Evolutionary conservation across 2,329 filamentous ascomycete genomes (phyloP), one percentile per base, ranked within the genome.

Genomic region (Triangularia verruculosa): DNA sequence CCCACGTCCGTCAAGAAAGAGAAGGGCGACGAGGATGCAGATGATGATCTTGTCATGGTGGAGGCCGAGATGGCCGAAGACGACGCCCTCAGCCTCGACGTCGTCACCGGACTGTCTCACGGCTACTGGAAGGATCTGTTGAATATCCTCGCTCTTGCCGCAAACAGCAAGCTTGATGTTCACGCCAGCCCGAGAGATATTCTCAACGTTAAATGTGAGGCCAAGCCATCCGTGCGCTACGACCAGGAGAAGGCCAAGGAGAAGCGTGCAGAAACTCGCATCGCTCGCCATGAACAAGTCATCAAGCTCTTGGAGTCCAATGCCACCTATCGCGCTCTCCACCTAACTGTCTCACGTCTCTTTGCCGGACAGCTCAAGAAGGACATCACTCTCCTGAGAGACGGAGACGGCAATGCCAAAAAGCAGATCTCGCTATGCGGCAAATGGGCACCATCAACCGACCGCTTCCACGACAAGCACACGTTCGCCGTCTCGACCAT

Each of bases 91-190:
- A 72, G 71, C 8, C 77, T 78, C 62, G 79, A 84, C 43, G 77
- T 82, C 15, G 72, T 74, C 54, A 72, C 82, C 39, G 80, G 81
- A 0, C 78, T 84, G 2, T 76, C 85, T 4, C 85, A 87, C 59
- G 84, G 85, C 0, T 87, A 87, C 72, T 88, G 84, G 83, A 87
- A 87, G 67, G 84, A 87, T 69, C 74, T 87, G 2, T 74, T 86
- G 2, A 87, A 87, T 67, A 76, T 87, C 2, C 75, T 87, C 0
- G 81, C 78, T 0, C 75, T 88, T 2, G 79, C 80, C 0, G 81
- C 77, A 24, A 80, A 83, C 58, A 74, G 76, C 22, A 75, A 81
- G 69, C 76, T 87, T 12, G 72, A 76, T 13, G 75, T 75, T 5
- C 69, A 78, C 12, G 74, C 75, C 1, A 68, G 82, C 27, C 79